Evolutionary conservation across 768 basidiomycete genomes (phyloP).

Genomic region (Mycena polygramma): DNA sequence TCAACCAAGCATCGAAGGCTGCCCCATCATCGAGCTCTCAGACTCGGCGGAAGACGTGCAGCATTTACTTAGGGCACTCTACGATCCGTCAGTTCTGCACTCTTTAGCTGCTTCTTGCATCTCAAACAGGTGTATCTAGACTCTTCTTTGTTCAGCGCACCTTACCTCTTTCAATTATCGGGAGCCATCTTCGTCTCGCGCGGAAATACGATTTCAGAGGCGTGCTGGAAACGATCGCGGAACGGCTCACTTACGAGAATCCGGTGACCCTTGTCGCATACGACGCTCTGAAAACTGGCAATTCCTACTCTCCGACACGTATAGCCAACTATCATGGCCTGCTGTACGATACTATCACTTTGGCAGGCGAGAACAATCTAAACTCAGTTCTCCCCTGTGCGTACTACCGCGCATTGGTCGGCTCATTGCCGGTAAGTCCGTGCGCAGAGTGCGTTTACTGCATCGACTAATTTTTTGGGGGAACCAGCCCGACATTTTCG

Average conservation of each 20-base stretch:
- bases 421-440: not conserved
- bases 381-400: constrained; percentile 28
- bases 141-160: constrained; percentile 7
- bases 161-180: constrained; percentile 16
- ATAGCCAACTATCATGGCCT: constrained; percentile 22
- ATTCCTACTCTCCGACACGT: constrained; percentile 16
- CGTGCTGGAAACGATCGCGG: constrained; percentile 11
- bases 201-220: constrained; percentile 29
- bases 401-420: constrained; percentile 16
- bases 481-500: constrained; percentile 22
- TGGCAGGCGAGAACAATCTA: constrained; percentile 31
- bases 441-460: not conserved
- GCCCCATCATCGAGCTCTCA: constrained; percentile 34
- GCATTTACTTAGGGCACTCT: constrained; percentile 31
- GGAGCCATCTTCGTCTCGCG: constrained; percentile 10
- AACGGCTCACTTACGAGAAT: constrained; percentile 30
- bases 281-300: constrained; percentile 21
- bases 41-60: constrained; percentile 33
- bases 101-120: too few species aligned
- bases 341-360: constrained; percentile 23
- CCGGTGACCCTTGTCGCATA: constrained; percentile 26
- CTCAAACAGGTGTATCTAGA: not conserved
- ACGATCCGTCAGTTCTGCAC: constrained; percentile 31
- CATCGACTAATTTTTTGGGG: not conserved
- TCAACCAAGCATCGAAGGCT: constrained; percentile 32